A percentile compares a stretch with the other conserved stretches of the same genome.
These are phyloP conservation scores for Nigrospora oryzae DNA, from an alignment of 2,329 filamentous ascomycete species.

Conservation along the genomic window DNA sequence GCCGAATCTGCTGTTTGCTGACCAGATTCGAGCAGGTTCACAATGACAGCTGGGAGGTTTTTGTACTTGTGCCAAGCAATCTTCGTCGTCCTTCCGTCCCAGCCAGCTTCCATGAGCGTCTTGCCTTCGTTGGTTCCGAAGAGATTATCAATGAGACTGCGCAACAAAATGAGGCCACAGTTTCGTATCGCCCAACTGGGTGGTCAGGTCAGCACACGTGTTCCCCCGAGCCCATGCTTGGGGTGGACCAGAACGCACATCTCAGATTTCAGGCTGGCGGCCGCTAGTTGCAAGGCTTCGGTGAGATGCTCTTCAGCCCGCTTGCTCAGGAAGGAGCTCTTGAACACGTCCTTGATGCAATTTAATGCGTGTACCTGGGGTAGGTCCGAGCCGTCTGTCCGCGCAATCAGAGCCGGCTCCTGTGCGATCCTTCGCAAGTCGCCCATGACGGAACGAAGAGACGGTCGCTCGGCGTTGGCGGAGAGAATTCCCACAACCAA, in stretches of 20 bases:
- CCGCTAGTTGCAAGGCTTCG: constrained; percentile 69
- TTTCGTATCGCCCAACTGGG: constrained; percentile 86
- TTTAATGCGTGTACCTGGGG: constrained; percentile 95
- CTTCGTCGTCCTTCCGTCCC: constrained; percentile 55
- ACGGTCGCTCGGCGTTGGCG: constrained; percentile 49
- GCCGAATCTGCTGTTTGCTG: constrained; percentile 25
- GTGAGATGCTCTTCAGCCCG: constrained; percentile 68
- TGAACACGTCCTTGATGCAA: constrained; percentile 86
- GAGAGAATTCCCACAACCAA: constrained; percentile 75
- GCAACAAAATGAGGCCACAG: constrained; percentile 81
- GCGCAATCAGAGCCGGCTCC: constrained; percentile 40
- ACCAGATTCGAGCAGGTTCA: constrained; percentile 50
- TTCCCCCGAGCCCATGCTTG: no score
- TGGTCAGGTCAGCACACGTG: constrained; percentile 6
- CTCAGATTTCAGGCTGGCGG: constrained; percentile 67
- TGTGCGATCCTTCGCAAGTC: constrained; percentile 53
- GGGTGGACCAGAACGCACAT: constrained; percentile 43
- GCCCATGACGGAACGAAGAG: constrained; percentile 57
- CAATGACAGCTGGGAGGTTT: constrained; percentile 53
- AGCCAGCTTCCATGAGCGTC: constrained; percentile 47
- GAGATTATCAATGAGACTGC: constrained; percentile 72
- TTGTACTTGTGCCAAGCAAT: constrained; percentile 65
- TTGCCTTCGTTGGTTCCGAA: constrained; percentile 71
- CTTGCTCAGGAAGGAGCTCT: constrained; percentile 66
- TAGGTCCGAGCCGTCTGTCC: constrained; percentile 58